Evolutionary conservation across 1,139 yeast genomes (phyloP).

Genomic region (Petasospora rhodanensis): DNA sequence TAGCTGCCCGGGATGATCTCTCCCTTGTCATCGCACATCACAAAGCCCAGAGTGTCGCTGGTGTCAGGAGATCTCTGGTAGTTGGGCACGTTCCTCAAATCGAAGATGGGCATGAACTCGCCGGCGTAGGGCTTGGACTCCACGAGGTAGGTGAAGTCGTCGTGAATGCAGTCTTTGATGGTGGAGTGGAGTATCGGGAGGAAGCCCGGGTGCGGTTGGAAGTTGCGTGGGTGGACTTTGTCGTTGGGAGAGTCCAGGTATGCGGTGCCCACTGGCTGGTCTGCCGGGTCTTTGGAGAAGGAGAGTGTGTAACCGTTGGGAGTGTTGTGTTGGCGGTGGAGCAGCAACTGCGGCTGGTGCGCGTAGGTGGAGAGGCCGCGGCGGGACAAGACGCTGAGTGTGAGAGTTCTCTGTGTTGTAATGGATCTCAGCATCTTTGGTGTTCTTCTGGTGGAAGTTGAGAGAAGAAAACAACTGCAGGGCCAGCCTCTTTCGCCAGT

Average conservation of each 20-base stretch:
- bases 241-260: slow-evolving; percentile 10
- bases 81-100: slow-evolving; percentile 61
- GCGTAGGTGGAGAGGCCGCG: slow-evolving; percentile 2
- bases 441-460: too few relatives aligned
- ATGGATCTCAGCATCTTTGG: too few relatives aligned
- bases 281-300: slow-evolving; percentile 34
- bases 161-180: slow-evolving; percentile 29
- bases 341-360: slow-evolving; percentile 12
- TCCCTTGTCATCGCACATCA: slow-evolving; percentile 53
- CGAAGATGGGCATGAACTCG: slow-evolving; percentile 67
- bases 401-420: too few relatives aligned
- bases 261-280: slow-evolving; percentile 29
- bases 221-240: slow-evolving; percentile 16
- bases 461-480: too few relatives aligned
- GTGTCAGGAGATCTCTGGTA: slow-evolving; percentile 70
- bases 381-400: too few relatives aligned
- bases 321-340: slow-evolving; percentile 6
- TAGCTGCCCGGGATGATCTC: slow-evolving; percentile 52
- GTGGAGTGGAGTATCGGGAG: slow-evolving; percentile 28
- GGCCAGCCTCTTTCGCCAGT: too few relatives aligned
- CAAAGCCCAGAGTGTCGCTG: slow-evolving; percentile 69
- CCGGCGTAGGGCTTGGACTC: slow-evolving; percentile 58
- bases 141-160: slow-evolving; percentile 56
- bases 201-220: slow-evolving; percentile 27
- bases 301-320: slow-evolving; percentile 20